Evolutionary conservation across 2,329 filamentous ascomycete species (phyloP).

Genomic region (Calonectria hongkongensis): DNA sequence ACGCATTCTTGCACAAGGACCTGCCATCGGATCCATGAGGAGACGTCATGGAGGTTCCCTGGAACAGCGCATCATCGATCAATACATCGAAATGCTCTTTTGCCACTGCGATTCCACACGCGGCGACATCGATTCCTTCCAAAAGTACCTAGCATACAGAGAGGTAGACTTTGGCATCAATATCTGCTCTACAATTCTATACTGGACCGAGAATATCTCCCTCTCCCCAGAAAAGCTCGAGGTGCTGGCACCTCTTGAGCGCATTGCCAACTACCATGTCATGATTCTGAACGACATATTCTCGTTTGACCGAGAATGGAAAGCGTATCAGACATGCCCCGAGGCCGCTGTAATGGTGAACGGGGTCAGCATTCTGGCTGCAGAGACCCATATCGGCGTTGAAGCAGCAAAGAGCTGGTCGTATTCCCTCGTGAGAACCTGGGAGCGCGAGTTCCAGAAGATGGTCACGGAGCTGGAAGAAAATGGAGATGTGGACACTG

Average conservation of each 20-base stretch:
- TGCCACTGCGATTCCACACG: constrained; percentile 39
- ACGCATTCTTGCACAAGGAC: constrained; percentile 28
- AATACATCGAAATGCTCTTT: constrained; percentile 40
- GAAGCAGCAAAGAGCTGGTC: constrained; percentile 36
- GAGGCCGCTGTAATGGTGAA: constrained; percentile 38
- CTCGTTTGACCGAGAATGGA: constrained; percentile 41
- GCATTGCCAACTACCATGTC: constrained; percentile 40
- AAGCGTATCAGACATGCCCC: constrained; percentile 23
- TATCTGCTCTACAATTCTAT: constrained; percentile 38
- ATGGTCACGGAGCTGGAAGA: constrained; percentile 20
- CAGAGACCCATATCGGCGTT: constrained; percentile 38
- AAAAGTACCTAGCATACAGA: constrained; percentile 34
- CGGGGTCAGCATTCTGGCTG: constrained; percentile 36
- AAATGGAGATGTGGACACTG: not conserved
- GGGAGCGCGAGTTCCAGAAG: constrained; percentile 38
- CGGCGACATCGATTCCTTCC: constrained; percentile 35
- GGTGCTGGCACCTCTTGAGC: constrained; percentile 31
- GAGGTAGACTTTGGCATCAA: constrained; percentile 43
- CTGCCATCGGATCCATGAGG: not conserved
- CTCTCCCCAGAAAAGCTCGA: constrained; percentile 17
- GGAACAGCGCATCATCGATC: constrained; percentile 37
- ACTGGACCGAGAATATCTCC: constrained; percentile 38
- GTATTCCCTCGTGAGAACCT: constrained; percentile 35
- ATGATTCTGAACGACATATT: constrained; percentile 43
- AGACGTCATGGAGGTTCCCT: not conserved